phyloP scores from a whole-genome alignment of 257 asterid genomes.

The Leptodermis oblonga region DNA sequence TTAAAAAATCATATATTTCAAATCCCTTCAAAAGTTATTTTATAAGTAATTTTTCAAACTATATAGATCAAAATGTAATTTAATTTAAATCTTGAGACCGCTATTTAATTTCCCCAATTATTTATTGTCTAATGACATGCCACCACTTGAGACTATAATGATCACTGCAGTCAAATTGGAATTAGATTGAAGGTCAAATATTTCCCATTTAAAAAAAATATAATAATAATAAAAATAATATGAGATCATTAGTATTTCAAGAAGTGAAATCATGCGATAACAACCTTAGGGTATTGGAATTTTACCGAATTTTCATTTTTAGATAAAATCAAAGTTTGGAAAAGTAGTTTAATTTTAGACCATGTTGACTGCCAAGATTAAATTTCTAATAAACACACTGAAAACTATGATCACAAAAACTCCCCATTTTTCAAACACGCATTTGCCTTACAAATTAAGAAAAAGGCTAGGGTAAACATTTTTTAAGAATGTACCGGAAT shows the following conservation, averaged over 20 bases:
- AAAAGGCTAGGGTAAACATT: background rate
- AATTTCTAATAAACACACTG: background rate
- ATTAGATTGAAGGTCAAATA: no score
- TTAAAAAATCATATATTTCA: no score
- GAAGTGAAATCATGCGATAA: constrained; percentile 35
- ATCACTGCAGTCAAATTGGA: background rate
- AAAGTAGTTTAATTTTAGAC: background rate
- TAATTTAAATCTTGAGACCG: no score
- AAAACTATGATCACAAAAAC: background rate
- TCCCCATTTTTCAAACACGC: background rate
- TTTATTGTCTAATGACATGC: no score
- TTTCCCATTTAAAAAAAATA: no score
- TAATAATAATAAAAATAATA: no score
- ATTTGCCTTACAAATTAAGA: background rate
- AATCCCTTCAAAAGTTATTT: no score
- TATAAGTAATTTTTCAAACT: no score
- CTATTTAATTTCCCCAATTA: no score
- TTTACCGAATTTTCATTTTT: constrained; percentile 34
- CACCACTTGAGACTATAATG: background rate
- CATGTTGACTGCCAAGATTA: constrained; percentile 6
- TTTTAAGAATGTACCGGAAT: no score
- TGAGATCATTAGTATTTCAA: no score
- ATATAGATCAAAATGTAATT: no score
- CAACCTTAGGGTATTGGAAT: constrained; percentile 37
- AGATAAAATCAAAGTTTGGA: constrained; percentile 14